phyloP scores from a whole-genome alignment of 2,329 filamentous ascomycete species.

The Pseudogymnoascus sp. region DNA sequence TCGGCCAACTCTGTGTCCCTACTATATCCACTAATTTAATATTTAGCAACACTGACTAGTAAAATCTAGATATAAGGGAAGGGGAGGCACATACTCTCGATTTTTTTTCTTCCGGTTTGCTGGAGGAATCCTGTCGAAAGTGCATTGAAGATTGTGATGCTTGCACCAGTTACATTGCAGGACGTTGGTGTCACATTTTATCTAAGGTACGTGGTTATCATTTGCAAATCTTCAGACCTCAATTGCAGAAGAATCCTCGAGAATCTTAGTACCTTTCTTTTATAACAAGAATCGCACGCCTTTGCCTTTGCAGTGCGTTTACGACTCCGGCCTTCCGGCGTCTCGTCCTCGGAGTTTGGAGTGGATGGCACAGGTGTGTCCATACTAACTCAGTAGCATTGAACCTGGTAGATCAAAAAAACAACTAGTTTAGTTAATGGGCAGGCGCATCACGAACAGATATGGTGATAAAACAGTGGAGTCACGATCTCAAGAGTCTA shows the following conservation, averaged over 20 bases:
- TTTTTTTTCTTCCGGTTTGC: slow-evolving; percentile 31
- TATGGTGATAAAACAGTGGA: not conserved
- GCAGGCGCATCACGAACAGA: not conserved
- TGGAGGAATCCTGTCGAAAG: slow-evolving; percentile 31
- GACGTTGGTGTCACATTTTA: slow-evolving; percentile 41
- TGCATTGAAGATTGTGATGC: slow-evolving; percentile 41
- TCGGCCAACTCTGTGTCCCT: not conserved
- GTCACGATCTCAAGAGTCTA: not conserved
- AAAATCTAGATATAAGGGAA: slow-evolving; percentile 29
- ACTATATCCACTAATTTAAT: not conserved
- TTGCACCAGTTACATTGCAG: slow-evolving; percentile 44
- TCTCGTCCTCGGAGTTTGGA: not conserved
- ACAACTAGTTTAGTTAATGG: not conserved
- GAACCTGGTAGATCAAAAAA: not conserved
- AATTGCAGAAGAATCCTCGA: not conserved
- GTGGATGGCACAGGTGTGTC: not conserved
- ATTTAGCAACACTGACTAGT: slow-evolving; percentile 3
- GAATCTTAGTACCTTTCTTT: slow-evolving; percentile 36
- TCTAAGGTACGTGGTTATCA: slow-evolving; percentile 28
- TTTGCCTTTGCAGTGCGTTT: slow-evolving; percentile 15
- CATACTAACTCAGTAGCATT: not conserved
- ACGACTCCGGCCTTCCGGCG: not conserved
- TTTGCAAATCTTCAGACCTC: not conserved
- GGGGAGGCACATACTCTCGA: slow-evolving; percentile 32
- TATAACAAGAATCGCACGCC: slow-evolving; percentile 44